These are phyloP conservation scores for Xerocomellus intermedius DNA, from an alignment of 768 basidiomycete genomes.

Conservation along the genomic window DNA sequence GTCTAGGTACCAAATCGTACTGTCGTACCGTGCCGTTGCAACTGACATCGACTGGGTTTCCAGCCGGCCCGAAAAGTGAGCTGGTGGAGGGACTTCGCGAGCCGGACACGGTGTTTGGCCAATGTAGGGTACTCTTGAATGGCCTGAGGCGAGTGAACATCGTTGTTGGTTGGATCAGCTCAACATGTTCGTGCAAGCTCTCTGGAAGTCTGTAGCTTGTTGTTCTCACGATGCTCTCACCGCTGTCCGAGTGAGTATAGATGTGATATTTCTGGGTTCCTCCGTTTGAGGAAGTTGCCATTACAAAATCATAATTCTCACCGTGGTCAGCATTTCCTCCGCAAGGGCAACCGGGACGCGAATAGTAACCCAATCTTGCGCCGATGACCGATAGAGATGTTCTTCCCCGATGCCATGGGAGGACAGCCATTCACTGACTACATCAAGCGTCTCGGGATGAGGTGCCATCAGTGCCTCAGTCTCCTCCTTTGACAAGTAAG, in stretches of 20 bases:
- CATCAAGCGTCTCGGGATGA: slow-evolving; percentile 46
- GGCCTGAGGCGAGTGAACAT: slow-evolving; percentile 53
- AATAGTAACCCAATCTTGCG: slow-evolving; percentile 67
- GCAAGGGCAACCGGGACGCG: slow-evolving; percentile 56
- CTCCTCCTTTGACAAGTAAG: slow-evolving; percentile 63
- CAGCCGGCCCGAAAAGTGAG: slow-evolving; percentile 31
- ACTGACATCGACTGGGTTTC: slow-evolving; percentile 42
- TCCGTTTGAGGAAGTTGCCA: neutral
- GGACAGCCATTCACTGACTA: slow-evolving; percentile 62
- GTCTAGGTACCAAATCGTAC: neutral
- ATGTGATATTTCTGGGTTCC: slow-evolving; percentile 54
- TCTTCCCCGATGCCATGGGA: slow-evolving; percentile 51
- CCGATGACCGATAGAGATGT: slow-evolving; percentile 54
- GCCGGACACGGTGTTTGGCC: slow-evolving; percentile 11
- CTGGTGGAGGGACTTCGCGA: slow-evolving; percentile 1
- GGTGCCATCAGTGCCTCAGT: slow-evolving; percentile 63
- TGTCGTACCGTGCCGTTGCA: slow-evolving; percentile 40
- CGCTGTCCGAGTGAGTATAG: slow-evolving; percentile 54
- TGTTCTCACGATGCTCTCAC: slow-evolving; percentile 61
- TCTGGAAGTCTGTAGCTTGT: slow-evolving; percentile 66
- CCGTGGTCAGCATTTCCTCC: slow-evolving; percentile 72
- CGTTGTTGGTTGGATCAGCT: slow-evolving; percentile 72
- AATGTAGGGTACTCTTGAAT: slow-evolving; percentile 42
- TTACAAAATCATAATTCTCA: slow-evolving; percentile 29
- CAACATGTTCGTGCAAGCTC: slow-evolving; percentile 56